Percentiles rank a stretch among this genome's conserved stretches.
phyloP scores from a whole-genome alignment of 2,329 filamentous ascomycete genomes.

The Penicillium sp. region DNA sequence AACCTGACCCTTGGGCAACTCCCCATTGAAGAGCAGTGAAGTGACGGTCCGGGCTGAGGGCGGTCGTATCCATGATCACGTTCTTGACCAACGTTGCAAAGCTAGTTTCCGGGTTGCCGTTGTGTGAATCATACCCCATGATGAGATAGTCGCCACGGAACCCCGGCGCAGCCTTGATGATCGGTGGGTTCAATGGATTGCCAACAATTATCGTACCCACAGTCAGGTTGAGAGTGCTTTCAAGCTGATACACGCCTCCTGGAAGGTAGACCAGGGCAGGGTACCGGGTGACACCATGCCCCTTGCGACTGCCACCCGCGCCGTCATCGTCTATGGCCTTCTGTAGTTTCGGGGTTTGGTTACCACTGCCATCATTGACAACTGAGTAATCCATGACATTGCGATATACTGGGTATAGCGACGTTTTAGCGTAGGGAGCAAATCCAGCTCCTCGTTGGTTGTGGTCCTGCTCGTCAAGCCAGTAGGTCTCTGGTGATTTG shows the following conservation, averaged over 20 bases:
- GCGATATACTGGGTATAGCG: conserved; percentile 22
- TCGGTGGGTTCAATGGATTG: conserved; percentile 25
- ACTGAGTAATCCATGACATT: conserved; percentile 24
- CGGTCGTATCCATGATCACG: conserved; percentile 26
- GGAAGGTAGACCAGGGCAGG: conserved; percentile 27
- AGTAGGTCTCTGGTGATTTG: conserved; percentile 11
- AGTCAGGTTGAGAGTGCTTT: conserved; percentile 20
- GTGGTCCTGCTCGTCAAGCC: conserved; percentile 24
- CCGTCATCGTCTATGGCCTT: conserved; percentile 25
- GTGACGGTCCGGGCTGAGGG: conserved; percentile 10
- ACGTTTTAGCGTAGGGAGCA: conserved; percentile 16
- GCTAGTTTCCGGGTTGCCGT: conserved; percentile 22
- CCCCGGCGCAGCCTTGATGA: conserved; percentile 20
- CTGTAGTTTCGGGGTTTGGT: conserved; percentile 22
- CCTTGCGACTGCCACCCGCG: conserved; percentile 20
- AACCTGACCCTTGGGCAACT: conserved; percentile 27
- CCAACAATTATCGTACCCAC: conserved; percentile 28
- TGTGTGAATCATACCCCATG: conserved; percentile 21
- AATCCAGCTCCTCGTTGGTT: conserved; percentile 17
- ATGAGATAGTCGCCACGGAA: conserved; percentile 25
- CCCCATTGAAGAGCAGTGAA: conserved; percentile 30
- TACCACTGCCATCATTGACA: conserved; percentile 19
- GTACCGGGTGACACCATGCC: conserved; percentile 19
- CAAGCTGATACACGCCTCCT: conserved; percentile 22
- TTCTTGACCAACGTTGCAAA: conserved; percentile 30